Base-by-base conservation (phyloP, 1,284 basidiomycete genomes). In the Papiliotrema nemorosa region DNA sequence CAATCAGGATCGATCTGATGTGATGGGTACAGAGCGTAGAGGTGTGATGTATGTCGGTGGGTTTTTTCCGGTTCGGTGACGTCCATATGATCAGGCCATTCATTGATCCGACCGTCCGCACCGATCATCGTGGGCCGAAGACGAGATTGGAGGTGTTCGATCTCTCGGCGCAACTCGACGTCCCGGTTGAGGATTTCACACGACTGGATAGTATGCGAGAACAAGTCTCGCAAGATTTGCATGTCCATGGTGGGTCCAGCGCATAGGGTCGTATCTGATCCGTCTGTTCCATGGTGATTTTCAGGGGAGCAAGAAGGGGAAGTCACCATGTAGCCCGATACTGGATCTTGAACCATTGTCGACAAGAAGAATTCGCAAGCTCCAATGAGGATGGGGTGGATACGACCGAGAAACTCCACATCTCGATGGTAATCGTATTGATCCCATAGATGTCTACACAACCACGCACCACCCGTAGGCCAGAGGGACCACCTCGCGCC, bases 161-260 rank as follows among this genome's bases (percentile, higher is more conserved):
- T 12, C 7, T 26, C 4, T 16, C 18, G 5, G 13, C 31, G 31
- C 37, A 50, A 18, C 13, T 5, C 18, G 5, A 26, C 22, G 34
- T 52, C 44, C 16, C 2, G 6, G 3, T 18, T 21, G 12, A 52
- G 34, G 18, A 47, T 25, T 18, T 29, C 26, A 3, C 22, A 5
- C 27, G 44, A 25, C 16, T 52, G 22, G 20, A 41, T 21, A 10
- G 44, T 47, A 18, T 36, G 38, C 4, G 21, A 22, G 21, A 52
- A 42, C 39, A 52, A 31, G 22, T 47, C 44, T 6, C 44, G 37
- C 13, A 55, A 26, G 39, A 52, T 40, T 21, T 46, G 47, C 31
- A 33, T 45, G 35, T 52, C 54, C 50, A 52, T 52, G 9, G 47
- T 46, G 2, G 54, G 48, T 14, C 50, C 54, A 7, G 43, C 47